Evolutionary conservation across 108 stramenopile genomes (phyloP), one percentile per base, ranked within the genome.

Genomic region (Skeletonema grethae): DNA sequence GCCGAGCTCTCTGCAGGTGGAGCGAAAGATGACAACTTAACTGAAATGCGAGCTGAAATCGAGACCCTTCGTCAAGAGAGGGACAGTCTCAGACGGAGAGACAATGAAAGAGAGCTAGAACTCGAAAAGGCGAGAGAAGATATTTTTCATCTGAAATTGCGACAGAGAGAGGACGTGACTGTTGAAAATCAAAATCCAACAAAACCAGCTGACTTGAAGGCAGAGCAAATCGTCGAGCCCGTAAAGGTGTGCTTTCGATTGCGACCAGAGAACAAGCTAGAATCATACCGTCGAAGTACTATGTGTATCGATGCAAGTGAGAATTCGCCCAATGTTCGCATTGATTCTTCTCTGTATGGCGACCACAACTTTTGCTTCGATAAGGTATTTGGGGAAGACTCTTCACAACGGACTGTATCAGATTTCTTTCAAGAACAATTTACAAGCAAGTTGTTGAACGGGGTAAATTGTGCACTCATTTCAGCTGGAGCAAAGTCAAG

Each of bases 301-400:
- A 57, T 56, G 24, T 68, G 55, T 38, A 68, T 68, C 20, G 67
- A 68, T 41, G 67, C 50, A 53, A 53, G 22, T 22, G 50, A 53
- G 22, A 53, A 53, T 24, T 53, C 50, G 22, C 50, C 50, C n/a
- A 9, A 53, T 53, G 50, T 53, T 53, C 50, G 50, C 9, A 53
- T 53, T 53, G 50, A 53, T 24, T 53, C 50, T 7, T 22, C 50
- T 53, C 50, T 53, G 18, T 22, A 53, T 22, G 50, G 50, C 18
- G 22, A 2, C 22, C 50, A 53, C 50, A 7, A 53, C 50, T 68
- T 50, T 48, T 36, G 28, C 39, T 68, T 68, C 28, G 56, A 68
- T 28, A 58, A 57, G 38, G 67, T 68, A 11, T 68, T 57, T 36
- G 67, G 67, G 16, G 25, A 20, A 13, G 67, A 68, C 25, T 57